These are phyloP conservation scores for Peronospora destructor DNA, from an alignment of 352 stramenopile genomes.

Conservation along the genomic window DNA sequence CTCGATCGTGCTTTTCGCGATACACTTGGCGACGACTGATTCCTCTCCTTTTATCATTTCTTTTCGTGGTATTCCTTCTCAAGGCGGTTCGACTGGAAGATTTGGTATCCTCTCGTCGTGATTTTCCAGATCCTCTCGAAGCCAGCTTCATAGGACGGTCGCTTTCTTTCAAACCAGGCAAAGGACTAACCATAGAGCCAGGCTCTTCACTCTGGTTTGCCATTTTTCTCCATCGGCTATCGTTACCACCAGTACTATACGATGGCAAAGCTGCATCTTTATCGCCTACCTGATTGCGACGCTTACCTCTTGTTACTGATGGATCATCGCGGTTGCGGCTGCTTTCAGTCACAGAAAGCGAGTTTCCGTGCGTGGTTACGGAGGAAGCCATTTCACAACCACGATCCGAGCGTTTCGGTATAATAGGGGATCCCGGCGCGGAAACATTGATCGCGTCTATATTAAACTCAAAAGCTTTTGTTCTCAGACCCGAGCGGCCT, in stretches of 20 bases:
- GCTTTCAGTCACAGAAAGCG: conserved; percentile 8
- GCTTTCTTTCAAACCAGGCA: conserved; percentile 12
- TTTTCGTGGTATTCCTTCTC: conserved; percentile 21
- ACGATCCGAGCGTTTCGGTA: conserved; percentile 14
- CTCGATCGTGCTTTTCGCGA: conserved; percentile 47
- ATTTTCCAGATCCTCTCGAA: conserved; percentile 7
- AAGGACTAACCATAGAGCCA: background rate
- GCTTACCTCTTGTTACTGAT: conserved; percentile 15
- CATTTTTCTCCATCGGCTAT: conserved; percentile 4
- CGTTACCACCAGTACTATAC: conserved; percentile 9
- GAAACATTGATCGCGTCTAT: conserved; percentile 19
- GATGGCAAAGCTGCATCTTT: conserved; percentile 3
- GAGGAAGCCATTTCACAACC: conserved; percentile 8
- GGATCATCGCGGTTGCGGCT: conserved; percentile 6
- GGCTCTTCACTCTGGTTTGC: conserved; percentile 15
- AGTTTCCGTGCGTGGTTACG: conserved; percentile 3
- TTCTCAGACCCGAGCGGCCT: conserved; percentile 14
- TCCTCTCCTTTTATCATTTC: conserved; percentile 16
- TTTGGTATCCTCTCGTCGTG: conserved; percentile 20
- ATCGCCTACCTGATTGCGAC: conserved; percentile 12
- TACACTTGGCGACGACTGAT: conserved; percentile 45
- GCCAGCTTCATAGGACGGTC: conserved; percentile 13
- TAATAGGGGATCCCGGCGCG: conserved; percentile 12
- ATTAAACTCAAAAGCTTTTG: conserved; percentile 20
- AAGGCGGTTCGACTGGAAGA: conserved; percentile 17